These are phyloP conservation scores for Meyerozyma guilliermondii DNA, from an alignment of 1,139 yeast species.

Conservation along the genomic window DNA sequence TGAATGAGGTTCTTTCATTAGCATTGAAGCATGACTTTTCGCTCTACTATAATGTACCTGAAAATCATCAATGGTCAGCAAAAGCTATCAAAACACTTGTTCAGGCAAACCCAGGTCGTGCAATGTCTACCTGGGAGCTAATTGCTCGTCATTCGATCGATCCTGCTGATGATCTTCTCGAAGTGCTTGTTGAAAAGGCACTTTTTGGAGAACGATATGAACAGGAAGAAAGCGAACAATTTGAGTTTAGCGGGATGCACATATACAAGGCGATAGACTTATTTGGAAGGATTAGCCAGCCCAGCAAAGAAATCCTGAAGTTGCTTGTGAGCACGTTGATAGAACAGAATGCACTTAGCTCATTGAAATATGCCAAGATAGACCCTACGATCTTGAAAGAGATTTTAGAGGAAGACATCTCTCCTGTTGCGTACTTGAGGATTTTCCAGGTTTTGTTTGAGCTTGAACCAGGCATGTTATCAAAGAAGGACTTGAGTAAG, in stretches of 20 bases:
- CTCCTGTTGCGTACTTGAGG: slow-evolving; percentile 5
- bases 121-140: slow-evolving; percentile 30
- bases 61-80: slow-evolving; percentile 10
- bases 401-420: not conserved
- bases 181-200: slow-evolving; percentile 6
- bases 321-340: not conserved
- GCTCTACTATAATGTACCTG: slow-evolving; percentile 21
- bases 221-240: not conserved
- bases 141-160: slow-evolving; percentile 19
- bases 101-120: slow-evolving; percentile 37
- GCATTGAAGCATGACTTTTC: slow-evolving; percentile 27
- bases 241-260: not conserved
- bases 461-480: slow-evolving; percentile 2
- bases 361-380: not conserved
- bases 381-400: not conserved
- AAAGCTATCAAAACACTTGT: slow-evolving; percentile 14
- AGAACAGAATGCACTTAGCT: not conserved
- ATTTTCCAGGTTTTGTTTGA: slow-evolving; percentile 6
- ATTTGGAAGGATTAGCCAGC: not conserved
- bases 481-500: not conserved
- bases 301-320: not conserved
- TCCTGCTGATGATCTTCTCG: slow-evolving; percentile 5
- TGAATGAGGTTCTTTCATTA: slow-evolving; percentile 10
- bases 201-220: slow-evolving; percentile 6
- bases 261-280: not conserved